Evolutionary conservation across 176 grass and related monocot genomes (phyloP).

Genomic region (Oryza longistaminata): DNA sequence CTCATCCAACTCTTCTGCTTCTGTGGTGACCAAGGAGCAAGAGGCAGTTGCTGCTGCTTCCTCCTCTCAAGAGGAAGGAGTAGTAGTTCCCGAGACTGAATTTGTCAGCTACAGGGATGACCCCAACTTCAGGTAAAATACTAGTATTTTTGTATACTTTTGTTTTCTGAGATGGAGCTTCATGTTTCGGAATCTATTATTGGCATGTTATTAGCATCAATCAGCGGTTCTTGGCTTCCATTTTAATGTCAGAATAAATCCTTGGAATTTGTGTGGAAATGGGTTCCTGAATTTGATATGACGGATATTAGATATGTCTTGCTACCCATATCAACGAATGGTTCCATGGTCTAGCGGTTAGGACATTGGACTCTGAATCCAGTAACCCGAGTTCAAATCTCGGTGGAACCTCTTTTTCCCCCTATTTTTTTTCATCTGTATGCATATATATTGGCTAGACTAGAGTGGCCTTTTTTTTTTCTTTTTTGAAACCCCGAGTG

Average conservation of each 20-base stretch:
- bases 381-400: slow-evolving; percentile 80
- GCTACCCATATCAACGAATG: rapidly evolving
- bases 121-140: slow-evolving; percentile 51
- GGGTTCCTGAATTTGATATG: background rate
- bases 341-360: slow-evolving; percentile 80
- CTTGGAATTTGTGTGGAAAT: no score
- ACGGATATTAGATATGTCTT: rapidly evolving
- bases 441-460: no score
- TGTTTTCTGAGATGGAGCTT: no score
- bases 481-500: no score
- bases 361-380: slow-evolving; percentile 80
- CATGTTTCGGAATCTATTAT: background rate
- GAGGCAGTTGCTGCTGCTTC: background rate
- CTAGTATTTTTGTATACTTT: no score
- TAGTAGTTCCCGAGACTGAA: background rate
- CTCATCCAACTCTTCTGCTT: background rate
- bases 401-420: slow-evolving; percentile 56
- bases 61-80: background rate
- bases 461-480: no score
- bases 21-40: background rate
- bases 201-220: background rate
- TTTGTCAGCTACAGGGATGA: slow-evolving; percentile 24
- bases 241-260: background rate
- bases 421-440: no score
- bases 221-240: background rate